These are phyloP conservation scores for Wallacemonas sp. DNA, from an alignment of 208 protist genomes.

Conservation along the genomic window DNA sequence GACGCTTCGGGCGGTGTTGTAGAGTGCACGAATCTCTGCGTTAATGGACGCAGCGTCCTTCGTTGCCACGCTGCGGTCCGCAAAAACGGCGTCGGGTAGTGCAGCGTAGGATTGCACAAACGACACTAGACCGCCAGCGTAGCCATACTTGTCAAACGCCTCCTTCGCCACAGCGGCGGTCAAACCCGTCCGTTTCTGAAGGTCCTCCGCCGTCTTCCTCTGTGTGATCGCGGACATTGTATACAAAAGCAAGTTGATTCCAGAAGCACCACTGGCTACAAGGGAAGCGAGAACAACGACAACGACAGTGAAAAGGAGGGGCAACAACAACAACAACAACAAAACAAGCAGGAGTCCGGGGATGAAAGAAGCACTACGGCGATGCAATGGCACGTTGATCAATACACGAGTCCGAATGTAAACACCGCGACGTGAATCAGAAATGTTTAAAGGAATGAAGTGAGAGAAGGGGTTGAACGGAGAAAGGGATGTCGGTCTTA, in stretches of 20 bases:
- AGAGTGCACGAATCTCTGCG: constrained; percentile 57
- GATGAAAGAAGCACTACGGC: no score
- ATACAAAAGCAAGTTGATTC: background rate
- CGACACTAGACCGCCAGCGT: constrained; percentile 64
- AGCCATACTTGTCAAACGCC: constrained; percentile 63
- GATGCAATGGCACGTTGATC: no score
- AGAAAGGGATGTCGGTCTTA: no score
- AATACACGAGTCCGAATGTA: no score
- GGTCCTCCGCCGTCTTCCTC: constrained; percentile 37
- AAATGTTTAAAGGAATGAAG: no score
- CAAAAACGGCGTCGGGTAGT: constrained; percentile 63
- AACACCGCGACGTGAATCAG: no score
- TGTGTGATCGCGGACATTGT: background rate
- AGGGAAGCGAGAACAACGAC: no score
- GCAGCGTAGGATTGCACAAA: constrained; percentile 70
- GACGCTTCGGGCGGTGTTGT: constrained; percentile 57
- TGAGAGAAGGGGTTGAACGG: no score
- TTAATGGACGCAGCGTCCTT: constrained; percentile 68
- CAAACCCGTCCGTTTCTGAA: constrained; percentile 66
- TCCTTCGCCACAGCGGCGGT: constrained; percentile 45
- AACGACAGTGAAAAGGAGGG: no score
- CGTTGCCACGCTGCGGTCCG: constrained; percentile 23
- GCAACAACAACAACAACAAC: no score
- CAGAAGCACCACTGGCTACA: background rate
- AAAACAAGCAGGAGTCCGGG: no score